Evolutionary conservation across 2,329 filamentous ascomycete species (phyloP).

Genomic region (Thielaviopsis punctulata): DNA sequence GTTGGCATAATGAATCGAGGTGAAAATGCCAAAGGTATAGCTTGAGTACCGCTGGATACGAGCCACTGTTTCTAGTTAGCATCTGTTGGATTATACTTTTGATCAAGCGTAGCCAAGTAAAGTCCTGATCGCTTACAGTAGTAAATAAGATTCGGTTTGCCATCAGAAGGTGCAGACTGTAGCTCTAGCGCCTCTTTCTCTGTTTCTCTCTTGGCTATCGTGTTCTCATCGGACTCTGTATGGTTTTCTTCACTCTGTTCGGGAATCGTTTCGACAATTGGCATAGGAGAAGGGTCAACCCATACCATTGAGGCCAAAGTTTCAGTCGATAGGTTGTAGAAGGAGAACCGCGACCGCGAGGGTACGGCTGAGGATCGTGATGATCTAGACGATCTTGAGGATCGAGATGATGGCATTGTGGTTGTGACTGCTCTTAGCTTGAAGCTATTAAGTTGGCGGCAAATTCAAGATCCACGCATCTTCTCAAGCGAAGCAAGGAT

Average conservation of each 20-base stretch:
- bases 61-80: slow-evolving; percentile 32
- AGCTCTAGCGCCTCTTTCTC: slow-evolving; percentile 22
- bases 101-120: background rate
- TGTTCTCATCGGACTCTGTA: slow-evolving; percentile 21
- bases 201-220: slow-evolving; percentile 18
- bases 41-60: slow-evolving; percentile 78
- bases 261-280: slow-evolving; percentile 43
- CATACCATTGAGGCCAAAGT: slow-evolving; percentile 42
- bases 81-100: slow-evolving; percentile 11
- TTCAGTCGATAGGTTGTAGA: slow-evolving; percentile 10
- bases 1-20: slow-evolving; percentile 60
- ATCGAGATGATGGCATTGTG: background rate
- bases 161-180: slow-evolving; percentile 38
- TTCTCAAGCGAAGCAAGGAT: background rate
- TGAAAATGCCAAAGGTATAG: slow-evolving; percentile 66
- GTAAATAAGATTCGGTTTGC: slow-evolving; percentile 31
- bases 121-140: slow-evolving; percentile 40
- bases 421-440: background rate
- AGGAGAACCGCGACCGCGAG: slow-evolving; percentile 7
- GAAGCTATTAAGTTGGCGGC: background rate
- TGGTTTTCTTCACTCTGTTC: slow-evolving; percentile 30
- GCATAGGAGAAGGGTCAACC: slow-evolving; percentile 71
- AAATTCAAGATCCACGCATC: background rate
- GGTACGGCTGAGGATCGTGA: slow-evolving; percentile 6
- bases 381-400: background rate